Base-by-base conservation (phyloP, 106 monocot species). In the Acorus calamus region DNA sequence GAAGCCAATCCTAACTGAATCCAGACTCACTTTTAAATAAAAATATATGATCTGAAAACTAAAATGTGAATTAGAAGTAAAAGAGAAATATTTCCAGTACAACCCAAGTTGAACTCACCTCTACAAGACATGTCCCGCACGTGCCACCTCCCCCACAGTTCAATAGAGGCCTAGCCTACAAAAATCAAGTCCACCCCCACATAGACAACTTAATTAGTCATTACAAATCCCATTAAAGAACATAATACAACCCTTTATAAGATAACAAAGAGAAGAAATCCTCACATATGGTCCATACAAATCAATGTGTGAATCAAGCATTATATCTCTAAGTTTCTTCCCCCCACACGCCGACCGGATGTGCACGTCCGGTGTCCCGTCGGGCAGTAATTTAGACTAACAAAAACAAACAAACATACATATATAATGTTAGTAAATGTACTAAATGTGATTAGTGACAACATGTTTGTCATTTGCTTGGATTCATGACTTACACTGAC, bases 251-350 rank as follows among this genome's bases (percentile, higher is more conserved):
- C 28, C 28, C 3, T 46, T 7, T 10, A 46, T 46, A 44, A 46
- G 9, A 10, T 6, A 7, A 46, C 8, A 61, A 46, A 2, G 4
- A 2, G n/a, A 9, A 4, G 7, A 41, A 8, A 44, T 2, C 46
- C 81, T 74, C 75, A 89, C 93, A 63, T 93, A 93, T 44, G 93
- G 93, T 42, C 93, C 93, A 61, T 93, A 89, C 8, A 94, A 75
- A 77, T 94, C 89, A 51, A 94, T 86, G 81, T 94, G 9, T 55
- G n/a, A 12, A 50, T 89, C 86, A 10, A 94, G 79, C 93, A 94
- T 94, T 65, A 94, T 86, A 56, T 94, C 81, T 70, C 93, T 83
- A 11, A 94, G 75, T 63, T 86, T 94, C 83, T 79, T 83, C 7
- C 93, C 93, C 3, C 93, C 86, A 60, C 73, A 61, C 11, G 86